A percentile compares a stretch with the other conserved stretches of the same genome.
These are phyloP conservation scores for Penicillium arizonense DNA, from an alignment of 495 filamentous ascomycete genomes.

Conservation along the genomic window DNA sequence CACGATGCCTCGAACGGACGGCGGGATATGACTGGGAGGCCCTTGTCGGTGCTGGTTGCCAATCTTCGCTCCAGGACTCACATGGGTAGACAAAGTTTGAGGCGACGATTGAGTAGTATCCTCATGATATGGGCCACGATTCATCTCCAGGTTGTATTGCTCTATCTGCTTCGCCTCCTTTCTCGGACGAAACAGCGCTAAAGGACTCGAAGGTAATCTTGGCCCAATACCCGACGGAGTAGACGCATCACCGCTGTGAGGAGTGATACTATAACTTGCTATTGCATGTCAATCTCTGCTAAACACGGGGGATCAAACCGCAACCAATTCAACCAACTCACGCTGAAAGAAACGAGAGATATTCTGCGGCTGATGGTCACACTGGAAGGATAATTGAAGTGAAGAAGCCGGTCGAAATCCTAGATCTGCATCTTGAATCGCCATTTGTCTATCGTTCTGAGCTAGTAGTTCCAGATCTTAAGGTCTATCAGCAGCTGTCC, in stretches of 20 bases:
- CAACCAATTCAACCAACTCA: slow-evolving; percentile 13
- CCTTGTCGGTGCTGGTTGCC: not conserved
- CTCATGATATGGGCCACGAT: not conserved
- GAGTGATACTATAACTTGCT: slow-evolving; percentile 21
- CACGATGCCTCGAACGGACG: slow-evolving; percentile 62
- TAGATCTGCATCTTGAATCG: not conserved
- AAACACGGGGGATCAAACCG: not conserved
- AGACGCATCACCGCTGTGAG: slow-evolving; percentile 22
- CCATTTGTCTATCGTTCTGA: slow-evolving; percentile 16
- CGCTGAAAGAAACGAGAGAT: slow-evolving; percentile 31
- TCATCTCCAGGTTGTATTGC: not conserved
- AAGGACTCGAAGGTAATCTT: slow-evolving; percentile 30
- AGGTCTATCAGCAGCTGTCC: not conserved
- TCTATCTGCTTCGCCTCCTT: not conserved
- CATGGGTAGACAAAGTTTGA: not conserved
- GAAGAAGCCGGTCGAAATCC: not conserved
- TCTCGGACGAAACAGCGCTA: slow-evolving; percentile 19
- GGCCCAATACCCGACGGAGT: slow-evolving; percentile 28
- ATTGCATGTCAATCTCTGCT: slow-evolving; percentile 7
- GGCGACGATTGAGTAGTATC: slow-evolving; percentile 2
- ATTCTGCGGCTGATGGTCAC: slow-evolving; percentile 6
- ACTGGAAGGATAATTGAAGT: not conserved
- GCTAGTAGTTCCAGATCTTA: slow-evolving; percentile 43
- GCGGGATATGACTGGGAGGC: slow-evolving; percentile 29
- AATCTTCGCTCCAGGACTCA: not conserved